These are phyloP conservation scores for Globisporangium barbulae DNA, from an alignment of 352 stramenopile genomes.

Conservation along the genomic window DNA sequence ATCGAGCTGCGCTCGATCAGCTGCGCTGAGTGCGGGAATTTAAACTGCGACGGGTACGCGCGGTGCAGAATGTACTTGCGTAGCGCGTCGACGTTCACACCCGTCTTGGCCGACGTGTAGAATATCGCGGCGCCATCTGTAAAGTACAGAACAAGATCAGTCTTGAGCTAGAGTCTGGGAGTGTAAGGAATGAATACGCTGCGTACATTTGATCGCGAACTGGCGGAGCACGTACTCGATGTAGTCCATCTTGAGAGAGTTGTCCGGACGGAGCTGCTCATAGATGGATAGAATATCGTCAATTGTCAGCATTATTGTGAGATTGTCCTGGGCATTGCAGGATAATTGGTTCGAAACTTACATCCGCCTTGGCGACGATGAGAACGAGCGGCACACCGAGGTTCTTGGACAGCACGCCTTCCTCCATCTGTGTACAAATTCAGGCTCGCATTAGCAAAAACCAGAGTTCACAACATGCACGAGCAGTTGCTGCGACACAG, in stretches of 20 bases:
- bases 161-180: neutral
- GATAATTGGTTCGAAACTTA: conserved; percentile 13
- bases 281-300: neutral
- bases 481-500: too few relatives aligned
- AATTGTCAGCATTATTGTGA: neutral
- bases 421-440: conserved; percentile 44
- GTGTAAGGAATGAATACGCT: conserved; percentile 11
- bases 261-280: conserved; percentile 58
- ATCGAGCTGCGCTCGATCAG: conserved; percentile 68
- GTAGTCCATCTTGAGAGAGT: conserved; percentile 85
- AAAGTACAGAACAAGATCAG: neutral
- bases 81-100: conserved; percentile 66
- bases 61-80: conserved; percentile 78
- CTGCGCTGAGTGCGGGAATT: conserved; percentile 64
- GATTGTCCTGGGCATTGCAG: too few relatives aligned
- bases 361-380: conserved; percentile 75
- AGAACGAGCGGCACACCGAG: conserved; percentile 70
- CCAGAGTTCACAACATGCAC: neutral
- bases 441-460: neutral
- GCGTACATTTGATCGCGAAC: conserved; percentile 76
- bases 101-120: conserved; percentile 81
- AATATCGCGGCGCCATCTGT: conserved; percentile 71
- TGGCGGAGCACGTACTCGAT: conserved; percentile 79
- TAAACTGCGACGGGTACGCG: conserved; percentile 62
- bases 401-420: conserved; percentile 78